A percentile compares a stretch with the other conserved stretches of the same genome.
Conservation (phyloP, 2,329 filamentous ascomycete genomes). For the Alternaria panax region DNA sequence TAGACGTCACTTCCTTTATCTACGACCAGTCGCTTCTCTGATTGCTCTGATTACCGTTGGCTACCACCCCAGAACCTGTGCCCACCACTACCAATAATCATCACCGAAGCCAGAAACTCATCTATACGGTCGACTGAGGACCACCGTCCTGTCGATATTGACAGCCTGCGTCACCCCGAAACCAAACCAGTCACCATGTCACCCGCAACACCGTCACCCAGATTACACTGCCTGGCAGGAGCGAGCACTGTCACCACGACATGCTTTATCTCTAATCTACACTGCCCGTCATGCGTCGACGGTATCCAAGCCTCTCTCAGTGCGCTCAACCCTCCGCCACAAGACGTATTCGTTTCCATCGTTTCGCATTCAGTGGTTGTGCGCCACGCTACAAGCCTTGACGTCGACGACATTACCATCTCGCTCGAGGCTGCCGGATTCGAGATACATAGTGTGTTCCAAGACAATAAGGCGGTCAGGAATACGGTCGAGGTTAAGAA, state of each 20-base stretch:
- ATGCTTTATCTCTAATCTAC: slow-evolving; percentile 75
- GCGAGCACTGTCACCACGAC: slow-evolving; percentile 55
- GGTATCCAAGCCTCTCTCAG: slow-evolving; percentile 68
- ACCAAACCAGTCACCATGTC: slow-evolving; percentile 21
- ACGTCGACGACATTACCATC: slow-evolving; percentile 51
- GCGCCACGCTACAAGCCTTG: slow-evolving; percentile 57
- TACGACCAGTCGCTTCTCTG: slow-evolving; percentile 27
- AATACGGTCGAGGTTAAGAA: slow-evolving; percentile 25
- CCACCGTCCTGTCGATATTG: slow-evolving; percentile 23
- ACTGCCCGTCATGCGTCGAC: slow-evolving; percentile 77
- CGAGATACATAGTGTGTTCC: slow-evolving; percentile 62
- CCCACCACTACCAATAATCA: slow-evolving; percentile 20
- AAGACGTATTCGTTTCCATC: slow-evolving; percentile 72
- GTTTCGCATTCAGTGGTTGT: slow-evolving; percentile 74
- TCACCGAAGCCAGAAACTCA: slow-evolving; percentile 17
- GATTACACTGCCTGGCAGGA: slow-evolving; percentile 20
- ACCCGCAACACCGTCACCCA: slow-evolving; percentile 18
- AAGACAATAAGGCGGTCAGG: slow-evolving; percentile 29
- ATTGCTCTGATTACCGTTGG: slow-evolving; percentile 36
- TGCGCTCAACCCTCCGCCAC: slow-evolving; percentile 56
- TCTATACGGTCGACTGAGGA: slow-evolving; percentile 9
- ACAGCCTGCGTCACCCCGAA: slow-evolving; percentile 13
- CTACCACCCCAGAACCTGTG: slow-evolving; percentile 17
- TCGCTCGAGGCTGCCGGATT: slow-evolving; percentile 66
- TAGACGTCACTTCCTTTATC: slow-evolving; percentile 10